Conservation (phyloP, 2,329 filamentous ascomycete species). For the Aspergillus intermedius region DNA sequence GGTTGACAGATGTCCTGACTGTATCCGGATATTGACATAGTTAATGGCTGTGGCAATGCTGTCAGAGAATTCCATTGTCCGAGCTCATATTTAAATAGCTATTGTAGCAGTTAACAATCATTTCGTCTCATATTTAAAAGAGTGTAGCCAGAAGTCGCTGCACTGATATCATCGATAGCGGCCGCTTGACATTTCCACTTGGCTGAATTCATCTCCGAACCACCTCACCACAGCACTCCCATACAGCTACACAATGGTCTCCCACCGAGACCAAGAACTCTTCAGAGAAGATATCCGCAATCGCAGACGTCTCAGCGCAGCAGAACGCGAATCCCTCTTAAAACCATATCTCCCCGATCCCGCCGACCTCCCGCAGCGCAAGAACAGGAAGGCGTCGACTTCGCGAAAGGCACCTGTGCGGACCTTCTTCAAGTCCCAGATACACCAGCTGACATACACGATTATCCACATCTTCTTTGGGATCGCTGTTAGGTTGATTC, state of each 20-base stretch:
- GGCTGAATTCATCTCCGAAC: neutral
- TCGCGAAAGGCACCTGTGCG: conserved; percentile 37
- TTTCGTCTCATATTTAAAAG: no score
- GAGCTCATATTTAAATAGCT: no score
- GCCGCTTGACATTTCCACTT: conserved; percentile 4
- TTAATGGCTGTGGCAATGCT: neutral
- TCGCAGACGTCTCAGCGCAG: conserved; percentile 36
- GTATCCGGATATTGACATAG: neutral
- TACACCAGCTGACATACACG: conserved; percentile 41
- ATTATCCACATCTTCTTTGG: conserved; percentile 70
- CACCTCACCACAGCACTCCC: neutral
- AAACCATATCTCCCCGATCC: conserved; percentile 49
- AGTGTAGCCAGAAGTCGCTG: no score
- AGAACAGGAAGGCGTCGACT: conserved; percentile 17
- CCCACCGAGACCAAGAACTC: conserved; percentile 25
- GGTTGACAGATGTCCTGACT: neutral
- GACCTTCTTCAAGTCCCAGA: conserved; percentile 38
- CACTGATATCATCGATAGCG: neutral
- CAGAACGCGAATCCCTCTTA: conserved; percentile 47
- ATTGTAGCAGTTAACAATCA: neutral
- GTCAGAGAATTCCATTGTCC: neutral
- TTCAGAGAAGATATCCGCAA: conserved; percentile 35
- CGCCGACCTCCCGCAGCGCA: conserved; percentile 18
- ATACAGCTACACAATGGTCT: conserved; percentile 22
- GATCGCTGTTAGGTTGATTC: conserved; percentile 74